Conservation (phyloP, 192 early-diverging fungal species). For the Linnemannia schmuckeri region DNA sequence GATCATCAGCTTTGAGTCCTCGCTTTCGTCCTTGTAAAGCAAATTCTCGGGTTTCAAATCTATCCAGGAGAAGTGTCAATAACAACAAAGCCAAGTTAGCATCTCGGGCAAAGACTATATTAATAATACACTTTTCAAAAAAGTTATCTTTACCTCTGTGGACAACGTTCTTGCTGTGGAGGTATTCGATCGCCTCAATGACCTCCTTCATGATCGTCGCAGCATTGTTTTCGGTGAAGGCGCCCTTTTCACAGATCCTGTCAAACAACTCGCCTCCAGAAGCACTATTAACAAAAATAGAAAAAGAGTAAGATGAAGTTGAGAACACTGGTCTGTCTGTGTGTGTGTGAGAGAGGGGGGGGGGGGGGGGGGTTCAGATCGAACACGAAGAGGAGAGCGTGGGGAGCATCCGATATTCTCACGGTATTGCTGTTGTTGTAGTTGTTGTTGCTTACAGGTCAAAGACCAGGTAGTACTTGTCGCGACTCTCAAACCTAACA, state of each 20-base stretch:
- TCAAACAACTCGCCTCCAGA: slow-evolving; percentile 92
- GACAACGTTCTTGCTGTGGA: slow-evolving; percentile 89
- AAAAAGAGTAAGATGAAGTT: not conserved
- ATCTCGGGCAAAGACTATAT: not conserved
- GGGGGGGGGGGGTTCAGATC: not conserved
- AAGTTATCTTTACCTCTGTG: slow-evolving; percentile 72
- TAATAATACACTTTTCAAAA: not conserved
- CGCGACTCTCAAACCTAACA: slow-evolving; percentile 74
- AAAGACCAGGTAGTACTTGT: slow-evolving; percentile 83
- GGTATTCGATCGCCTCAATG: slow-evolving; percentile 82
- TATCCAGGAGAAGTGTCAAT: slow-evolving; percentile 7
- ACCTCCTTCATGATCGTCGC: slow-evolving; percentile 80
- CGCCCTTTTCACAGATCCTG: slow-evolving; percentile 80
- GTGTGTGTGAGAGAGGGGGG: too few species aligned
- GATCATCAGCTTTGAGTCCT: slow-evolving; percentile 81
- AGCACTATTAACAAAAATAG: slow-evolving; percentile 25
- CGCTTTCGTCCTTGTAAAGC: slow-evolving; percentile 74
- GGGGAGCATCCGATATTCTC: not conserved
- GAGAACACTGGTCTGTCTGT: not conserved
- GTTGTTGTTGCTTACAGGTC: slow-evolving; percentile 66
- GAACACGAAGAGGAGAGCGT: not conserved
- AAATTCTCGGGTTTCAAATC: slow-evolving; percentile 92
- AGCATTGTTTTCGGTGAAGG: slow-evolving; percentile 88
- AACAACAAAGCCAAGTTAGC: not conserved
- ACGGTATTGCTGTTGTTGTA: not conserved